phyloP scores from a whole-genome alignment of 257 asterid species.

The Primulina tabacum region DNA sequence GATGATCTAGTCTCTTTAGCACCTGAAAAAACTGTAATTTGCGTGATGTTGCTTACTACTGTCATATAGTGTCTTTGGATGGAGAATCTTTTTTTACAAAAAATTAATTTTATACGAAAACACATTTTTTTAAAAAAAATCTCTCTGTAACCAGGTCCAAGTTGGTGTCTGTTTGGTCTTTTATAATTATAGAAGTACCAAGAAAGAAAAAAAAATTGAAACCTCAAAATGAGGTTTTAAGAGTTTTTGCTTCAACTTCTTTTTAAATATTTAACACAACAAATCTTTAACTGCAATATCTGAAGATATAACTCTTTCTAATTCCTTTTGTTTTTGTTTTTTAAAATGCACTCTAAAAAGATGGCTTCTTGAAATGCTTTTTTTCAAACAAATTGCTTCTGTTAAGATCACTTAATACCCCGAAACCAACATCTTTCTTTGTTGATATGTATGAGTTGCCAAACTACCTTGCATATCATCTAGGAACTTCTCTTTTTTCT shows the following conservation, averaged over 20 bases:
- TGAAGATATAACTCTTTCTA: background rate
- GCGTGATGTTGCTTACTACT: background rate
- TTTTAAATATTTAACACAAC: no score
- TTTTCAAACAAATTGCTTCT: background rate
- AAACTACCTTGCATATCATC: background rate
- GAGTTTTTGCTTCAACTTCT: background rate
- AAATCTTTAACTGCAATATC: no score
- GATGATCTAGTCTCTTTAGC: background rate
- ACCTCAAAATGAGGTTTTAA: background rate
- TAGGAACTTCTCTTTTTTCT: slow-evolving; percentile 14
- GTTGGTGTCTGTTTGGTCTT: background rate
- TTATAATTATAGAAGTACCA: background rate
- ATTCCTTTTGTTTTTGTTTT: background rate
- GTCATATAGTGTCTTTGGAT: background rate
- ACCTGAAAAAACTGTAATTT: background rate
- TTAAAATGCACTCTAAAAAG: no score
- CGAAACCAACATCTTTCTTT: background rate
- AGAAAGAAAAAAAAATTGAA: background rate
- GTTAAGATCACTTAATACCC: background rate
- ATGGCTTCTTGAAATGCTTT: background rate
- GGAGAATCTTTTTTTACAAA: background rate
- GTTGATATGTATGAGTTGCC: slow-evolving; percentile 4
- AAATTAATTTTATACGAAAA: background rate
- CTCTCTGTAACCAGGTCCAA: no score
- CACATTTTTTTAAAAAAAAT: background rate